Conservation (phyloP, 371 early-diverging fungal genomes). For the Rhizopus sp. region DNA sequence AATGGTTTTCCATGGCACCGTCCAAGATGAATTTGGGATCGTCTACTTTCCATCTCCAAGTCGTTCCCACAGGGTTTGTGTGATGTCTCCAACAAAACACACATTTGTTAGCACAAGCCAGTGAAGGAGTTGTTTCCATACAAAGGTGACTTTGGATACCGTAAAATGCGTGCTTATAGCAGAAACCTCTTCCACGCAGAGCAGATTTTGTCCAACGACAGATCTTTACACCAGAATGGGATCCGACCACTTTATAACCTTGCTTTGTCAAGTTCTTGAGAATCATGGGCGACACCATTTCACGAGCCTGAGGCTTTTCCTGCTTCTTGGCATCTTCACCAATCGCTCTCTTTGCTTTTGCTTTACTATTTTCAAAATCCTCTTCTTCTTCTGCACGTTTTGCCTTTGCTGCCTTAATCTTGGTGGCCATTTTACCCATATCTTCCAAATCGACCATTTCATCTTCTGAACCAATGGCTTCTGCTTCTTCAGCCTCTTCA, state of each 20-base stretch:
- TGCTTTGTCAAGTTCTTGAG: slow-evolving; percentile 77
- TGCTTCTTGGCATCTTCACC: slow-evolving; percentile 25
- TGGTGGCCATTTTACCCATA: slow-evolving; percentile 67
- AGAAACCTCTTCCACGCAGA: slow-evolving; percentile 78
- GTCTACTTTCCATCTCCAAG: slow-evolving; percentile 82
- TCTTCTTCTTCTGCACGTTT: slow-evolving; percentile 62
- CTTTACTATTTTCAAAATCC: slow-evolving; percentile 49
- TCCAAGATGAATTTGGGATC: slow-evolving; percentile 73
- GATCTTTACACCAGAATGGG: slow-evolving; percentile 82
- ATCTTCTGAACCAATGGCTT: slow-evolving; percentile 44
- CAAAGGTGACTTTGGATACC: slow-evolving; percentile 70
- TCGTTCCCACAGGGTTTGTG: slow-evolving; percentile 78
- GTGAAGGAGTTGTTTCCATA: slow-evolving; percentile 72
- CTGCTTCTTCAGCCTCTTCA: slow-evolving; percentile 35
- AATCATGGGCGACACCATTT: slow-evolving; percentile 79
- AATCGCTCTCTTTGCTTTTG: slow-evolving; percentile 48
- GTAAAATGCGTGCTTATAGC: slow-evolving; percentile 79
- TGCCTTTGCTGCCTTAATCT: slow-evolving; percentile 58
- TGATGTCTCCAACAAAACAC: slow-evolving; percentile 86
- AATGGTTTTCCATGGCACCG: slow-evolving; percentile 77
- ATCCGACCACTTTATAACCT: slow-evolving; percentile 79
- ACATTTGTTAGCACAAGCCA: slow-evolving; percentile 86
- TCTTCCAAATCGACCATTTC: slow-evolving; percentile 81
- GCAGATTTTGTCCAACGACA: slow-evolving; percentile 85
- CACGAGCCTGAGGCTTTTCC: slow-evolving; percentile 52